Evolutionary conservation across 805 yeast species (phyloP).

Genomic region (Blastobotrys chiropterorum): DNA sequence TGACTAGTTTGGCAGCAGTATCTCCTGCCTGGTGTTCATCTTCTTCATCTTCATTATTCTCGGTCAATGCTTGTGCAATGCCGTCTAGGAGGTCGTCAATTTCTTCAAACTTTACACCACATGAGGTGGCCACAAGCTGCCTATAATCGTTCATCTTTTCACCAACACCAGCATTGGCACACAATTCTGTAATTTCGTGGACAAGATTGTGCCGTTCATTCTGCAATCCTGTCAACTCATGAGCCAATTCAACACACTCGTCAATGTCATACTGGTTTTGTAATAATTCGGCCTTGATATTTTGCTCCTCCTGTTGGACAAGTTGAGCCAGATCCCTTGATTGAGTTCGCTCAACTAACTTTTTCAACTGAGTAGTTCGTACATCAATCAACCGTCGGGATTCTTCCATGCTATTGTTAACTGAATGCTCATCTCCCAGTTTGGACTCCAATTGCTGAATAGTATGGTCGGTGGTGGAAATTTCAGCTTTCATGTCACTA

Average conservation of each 20-base stretch:
- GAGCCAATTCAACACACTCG: slow-evolving; percentile 26
- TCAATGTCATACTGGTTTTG: slow-evolving; percentile 8
- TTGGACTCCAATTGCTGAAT: slow-evolving; percentile 26
- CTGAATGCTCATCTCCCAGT: slow-evolving; percentile 28
- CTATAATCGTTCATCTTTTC: slow-evolving; percentile 73
- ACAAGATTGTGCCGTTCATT: slow-evolving; percentile 35
- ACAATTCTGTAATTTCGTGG: slow-evolving; percentile 44
- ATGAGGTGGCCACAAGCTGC: slow-evolving; percentile 64
- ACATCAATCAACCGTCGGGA: slow-evolving; percentile 25
- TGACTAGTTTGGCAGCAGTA: background rate
- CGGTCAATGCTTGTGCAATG: slow-evolving; percentile 45
- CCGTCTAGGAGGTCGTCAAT: slow-evolving; percentile 79
- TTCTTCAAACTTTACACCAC: slow-evolving; percentile 73
- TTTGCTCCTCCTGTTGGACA: slow-evolving; percentile 49
- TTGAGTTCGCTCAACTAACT: slow-evolving; percentile 56
- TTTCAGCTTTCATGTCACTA: slow-evolving; percentile 36
- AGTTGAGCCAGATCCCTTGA: slow-evolving; percentile 52
- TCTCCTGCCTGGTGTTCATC: background rate
- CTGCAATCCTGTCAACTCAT: slow-evolving; percentile 37
- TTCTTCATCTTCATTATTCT: slow-evolving; percentile 10
- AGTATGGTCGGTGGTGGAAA: slow-evolving; percentile 31
- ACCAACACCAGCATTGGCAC: slow-evolving; percentile 41
- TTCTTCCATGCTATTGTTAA: slow-evolving; percentile 17
- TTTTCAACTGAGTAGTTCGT: slow-evolving; percentile 29
- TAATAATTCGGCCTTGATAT: slow-evolving; percentile 23